These are phyloP conservation scores for Hypomontagnella submonticulosa DNA, from an alignment of 495 filamentous ascomycete genomes.

Conservation along the genomic window DNA sequence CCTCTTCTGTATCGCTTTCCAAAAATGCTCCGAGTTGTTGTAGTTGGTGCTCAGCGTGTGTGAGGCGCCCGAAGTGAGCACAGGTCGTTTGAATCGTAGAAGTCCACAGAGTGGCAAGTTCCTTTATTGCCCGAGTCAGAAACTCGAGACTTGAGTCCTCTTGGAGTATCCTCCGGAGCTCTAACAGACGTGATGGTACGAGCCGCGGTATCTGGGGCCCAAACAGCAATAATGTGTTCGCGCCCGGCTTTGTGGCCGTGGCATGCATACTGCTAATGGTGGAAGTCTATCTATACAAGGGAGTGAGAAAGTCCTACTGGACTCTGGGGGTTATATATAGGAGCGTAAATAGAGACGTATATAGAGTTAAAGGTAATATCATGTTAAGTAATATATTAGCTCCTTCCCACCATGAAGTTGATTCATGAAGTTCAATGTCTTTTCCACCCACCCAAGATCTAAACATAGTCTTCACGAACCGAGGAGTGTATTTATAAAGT, in stretches of 20 bases:
- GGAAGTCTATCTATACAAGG: background rate
- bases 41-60: slow-evolving; percentile 1
- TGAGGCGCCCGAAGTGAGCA: background rate
- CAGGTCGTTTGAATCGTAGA: slow-evolving; percentile 7
- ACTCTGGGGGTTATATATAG: too few species aligned
- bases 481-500: slow-evolving; percentile 5
- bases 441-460: background rate
- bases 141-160: slow-evolving; percentile 17
- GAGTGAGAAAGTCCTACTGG: background rate
- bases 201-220: slow-evolving; percentile 26
- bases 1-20: slow-evolving; percentile 13
- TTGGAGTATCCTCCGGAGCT: slow-evolving; percentile 13
- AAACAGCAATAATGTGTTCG: slow-evolving; percentile 23
- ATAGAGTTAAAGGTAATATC: background rate
- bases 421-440: slow-evolving; percentile 17
- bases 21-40: slow-evolving; percentile 8
- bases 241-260: slow-evolving; percentile 1
- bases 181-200: slow-evolving; percentile 12
- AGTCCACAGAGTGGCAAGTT: slow-evolving; percentile 14
- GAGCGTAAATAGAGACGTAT: too few species aligned
- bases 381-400: slow-evolving; percentile 4
- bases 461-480: background rate
- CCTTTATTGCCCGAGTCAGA: slow-evolving; percentile 10
- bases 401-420: slow-evolving; percentile 13
- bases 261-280: slow-evolving; percentile 13